Percentiles rank a stretch among this genome's conserved stretches.
Conservation (phyloP, 495 filamentous ascomycete species). For the Hyaloscypha finlandica region DNA sequence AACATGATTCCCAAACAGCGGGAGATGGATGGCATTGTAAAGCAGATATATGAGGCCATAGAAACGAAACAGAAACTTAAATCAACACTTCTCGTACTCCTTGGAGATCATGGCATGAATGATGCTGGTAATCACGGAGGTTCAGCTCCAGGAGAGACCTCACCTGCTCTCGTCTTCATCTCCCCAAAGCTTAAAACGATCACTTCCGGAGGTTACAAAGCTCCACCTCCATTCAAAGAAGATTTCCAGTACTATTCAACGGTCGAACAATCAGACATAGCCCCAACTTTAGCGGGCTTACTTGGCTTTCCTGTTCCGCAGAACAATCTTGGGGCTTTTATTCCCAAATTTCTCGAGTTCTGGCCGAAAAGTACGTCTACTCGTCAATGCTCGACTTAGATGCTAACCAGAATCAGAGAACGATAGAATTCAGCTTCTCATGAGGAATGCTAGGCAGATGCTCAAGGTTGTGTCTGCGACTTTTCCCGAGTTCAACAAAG, state of each 20-base stretch:
- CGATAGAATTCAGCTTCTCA: conserved; percentile 65
- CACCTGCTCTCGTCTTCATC: conserved; percentile 86
- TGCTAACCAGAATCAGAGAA: conserved; percentile 40
- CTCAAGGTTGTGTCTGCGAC: conserved; percentile 69
- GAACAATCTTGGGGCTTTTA: conserved; percentile 90
- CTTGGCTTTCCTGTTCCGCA: conserved; percentile 87
- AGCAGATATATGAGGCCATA: conserved; percentile 74
- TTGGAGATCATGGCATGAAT: conserved; percentile 98
- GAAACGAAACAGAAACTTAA: conserved; percentile 65
- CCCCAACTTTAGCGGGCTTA: conserved; percentile 83
- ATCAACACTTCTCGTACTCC: conserved; percentile 81
- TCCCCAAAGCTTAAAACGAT: conserved; percentile 77
- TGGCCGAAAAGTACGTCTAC: conserved; percentile 63
- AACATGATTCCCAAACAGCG: conserved; percentile 91
- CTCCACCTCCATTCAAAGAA: conserved; percentile 47
- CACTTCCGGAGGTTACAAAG: conserved; percentile 39
- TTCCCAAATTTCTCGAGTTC: conserved; percentile 72
- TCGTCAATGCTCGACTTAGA: background rate
- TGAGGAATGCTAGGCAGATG: conserved; percentile 79
- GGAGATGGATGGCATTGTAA: conserved; percentile 90
- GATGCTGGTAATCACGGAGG: conserved; percentile 97
- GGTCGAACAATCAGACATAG: conserved; percentile 91
- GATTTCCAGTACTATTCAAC: conserved; percentile 79
- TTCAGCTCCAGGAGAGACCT: conserved; percentile 89
- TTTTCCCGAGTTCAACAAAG: conserved; percentile 55